Evolutionary conservation across 768 basidiomycete species (phyloP).

Genomic region (Trichaptum fuscoviolaceum): DNA sequence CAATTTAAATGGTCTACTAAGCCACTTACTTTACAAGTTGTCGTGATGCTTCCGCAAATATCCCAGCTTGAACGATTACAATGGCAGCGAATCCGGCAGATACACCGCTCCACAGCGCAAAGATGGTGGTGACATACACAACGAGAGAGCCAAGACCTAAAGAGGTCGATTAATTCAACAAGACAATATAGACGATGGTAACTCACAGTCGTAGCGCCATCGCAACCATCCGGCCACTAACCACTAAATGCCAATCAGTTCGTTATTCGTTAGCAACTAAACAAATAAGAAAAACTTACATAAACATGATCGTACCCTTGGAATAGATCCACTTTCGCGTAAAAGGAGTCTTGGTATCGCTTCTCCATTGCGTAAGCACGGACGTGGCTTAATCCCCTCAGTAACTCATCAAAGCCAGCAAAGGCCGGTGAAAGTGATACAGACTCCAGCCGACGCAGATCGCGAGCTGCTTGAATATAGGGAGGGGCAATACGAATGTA

Average conservation of each 20-base stretch:
- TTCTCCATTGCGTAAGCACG: constrained; percentile 70
- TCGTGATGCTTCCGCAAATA: constrained; percentile 64
- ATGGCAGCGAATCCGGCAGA: constrained; percentile 60
- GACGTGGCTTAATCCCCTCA: constrained; percentile 61
- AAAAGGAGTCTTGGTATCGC: constrained; percentile 60
- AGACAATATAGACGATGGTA: not conserved
- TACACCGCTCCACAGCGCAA: constrained; percentile 54
- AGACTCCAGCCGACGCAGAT: constrained; percentile 62
- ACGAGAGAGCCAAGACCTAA: constrained; percentile 65
- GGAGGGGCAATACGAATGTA: constrained; percentile 59
- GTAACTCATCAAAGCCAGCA: constrained; percentile 65
- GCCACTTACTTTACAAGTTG: constrained; percentile 49
- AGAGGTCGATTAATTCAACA: not conserved
- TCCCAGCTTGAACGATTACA: constrained; percentile 65
- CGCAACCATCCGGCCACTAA: constrained; percentile 63
- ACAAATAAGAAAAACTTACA: constrained; percentile 32
- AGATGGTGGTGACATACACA: constrained; percentile 63
- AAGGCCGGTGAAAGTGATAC: constrained; percentile 68
- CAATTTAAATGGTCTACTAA: not conserved
- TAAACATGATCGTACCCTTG: constrained; percentile 70
- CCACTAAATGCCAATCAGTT: constrained; percentile 37
- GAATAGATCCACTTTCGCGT: constrained; percentile 53
- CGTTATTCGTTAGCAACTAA: not conserved
- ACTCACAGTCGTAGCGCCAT: constrained; percentile 69
- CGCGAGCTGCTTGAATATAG: constrained; percentile 58